These are phyloP conservation scores for Funneliformis caledonium DNA, from an alignment of 371 early-diverging fungal genomes.

Conservation along the genomic window DNA sequence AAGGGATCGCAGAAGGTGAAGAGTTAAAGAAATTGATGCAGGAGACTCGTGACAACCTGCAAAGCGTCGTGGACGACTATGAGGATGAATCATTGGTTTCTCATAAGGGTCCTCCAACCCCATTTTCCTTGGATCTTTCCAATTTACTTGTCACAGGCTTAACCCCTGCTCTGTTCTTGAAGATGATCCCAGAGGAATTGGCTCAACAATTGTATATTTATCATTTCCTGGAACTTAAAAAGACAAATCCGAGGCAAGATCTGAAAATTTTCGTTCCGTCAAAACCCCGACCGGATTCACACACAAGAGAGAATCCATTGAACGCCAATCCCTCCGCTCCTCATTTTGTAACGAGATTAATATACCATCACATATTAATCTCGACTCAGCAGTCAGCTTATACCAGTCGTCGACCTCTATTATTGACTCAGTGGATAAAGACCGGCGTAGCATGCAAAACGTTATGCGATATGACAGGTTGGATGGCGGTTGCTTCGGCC, in stretches of 20 bases:
- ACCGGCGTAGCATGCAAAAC: conserved; percentile 61
- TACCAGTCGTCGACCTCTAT: conserved; percentile 55
- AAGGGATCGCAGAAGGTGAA: not conserved
- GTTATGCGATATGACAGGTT: conserved; percentile 73
- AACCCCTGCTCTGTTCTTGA: conserved; percentile 66
- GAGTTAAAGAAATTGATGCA: conserved; percentile 28
- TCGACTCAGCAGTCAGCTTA: conserved; percentile 66
- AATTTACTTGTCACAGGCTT: conserved; percentile 63
- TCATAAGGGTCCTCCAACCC: not conserved
- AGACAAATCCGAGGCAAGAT: conserved; percentile 45
- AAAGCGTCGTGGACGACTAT: not conserved
- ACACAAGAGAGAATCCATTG: conserved; percentile 52
- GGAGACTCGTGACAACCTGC: not conserved
- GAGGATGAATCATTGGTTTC: not conserved
- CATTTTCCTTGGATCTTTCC: conserved; percentile 52
- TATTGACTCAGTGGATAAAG: conserved; percentile 77
- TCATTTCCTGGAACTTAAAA: conserved; percentile 55
- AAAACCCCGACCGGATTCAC: conserved; percentile 46
- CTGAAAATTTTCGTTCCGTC: conserved; percentile 45
- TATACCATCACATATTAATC: conserved; percentile 72
- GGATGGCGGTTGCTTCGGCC: conserved; percentile 76
- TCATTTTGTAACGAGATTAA: conserved; percentile 75
- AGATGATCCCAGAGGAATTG: conserved; percentile 63
- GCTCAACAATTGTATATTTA: conserved; percentile 76
- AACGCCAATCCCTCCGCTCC: conserved; percentile 61